Percentiles rank a stretch among this genome's conserved stretches.
phyloP scores from a whole-genome alignment of 352 stramenopile species.

The Thalassiosira ordinaria region DNA sequence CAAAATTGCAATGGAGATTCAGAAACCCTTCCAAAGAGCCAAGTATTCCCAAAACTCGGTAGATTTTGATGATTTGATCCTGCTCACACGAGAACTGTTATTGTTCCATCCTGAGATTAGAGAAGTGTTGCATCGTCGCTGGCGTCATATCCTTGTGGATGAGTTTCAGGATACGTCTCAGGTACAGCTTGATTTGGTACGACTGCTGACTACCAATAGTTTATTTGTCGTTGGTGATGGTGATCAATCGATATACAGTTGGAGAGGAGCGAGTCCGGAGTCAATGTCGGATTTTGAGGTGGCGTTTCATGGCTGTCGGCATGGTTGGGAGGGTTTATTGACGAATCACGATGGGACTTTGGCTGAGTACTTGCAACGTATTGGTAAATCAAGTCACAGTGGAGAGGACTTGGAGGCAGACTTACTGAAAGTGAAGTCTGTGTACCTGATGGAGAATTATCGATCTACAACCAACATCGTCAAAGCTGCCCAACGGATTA shows the following conservation, averaged over 20 bases:
- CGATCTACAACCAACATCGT: conserved; percentile 82
- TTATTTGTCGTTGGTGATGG: conserved; percentile 86
- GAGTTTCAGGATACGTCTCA: conserved; percentile 87
- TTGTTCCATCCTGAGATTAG: conserved; percentile 58
- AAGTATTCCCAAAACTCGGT: conserved; percentile 82
- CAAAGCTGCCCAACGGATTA: conserved; percentile 78
- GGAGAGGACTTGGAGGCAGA: not conserved
- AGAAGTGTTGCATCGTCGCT: conserved; percentile 63
- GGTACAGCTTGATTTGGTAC: conserved; percentile 84
- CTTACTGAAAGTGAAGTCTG: conserved; percentile 59
- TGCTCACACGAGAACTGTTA: conserved; percentile 80
- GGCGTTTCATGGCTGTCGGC: conserved; percentile 67
- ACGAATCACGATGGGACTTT: conserved; percentile 23
- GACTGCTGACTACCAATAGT: conserved; percentile 71
- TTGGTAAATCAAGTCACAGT: not conserved
- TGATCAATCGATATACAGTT: conserved; percentile 87
- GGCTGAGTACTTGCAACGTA: conserved; percentile 32
- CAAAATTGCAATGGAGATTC: conserved; percentile 66
- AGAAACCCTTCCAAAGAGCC: conserved; percentile 70
- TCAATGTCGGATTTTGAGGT: conserved; percentile 79
- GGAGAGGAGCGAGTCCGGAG: conserved; percentile 81
- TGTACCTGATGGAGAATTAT: conserved; percentile 85
- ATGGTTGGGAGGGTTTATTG: conserved; percentile 45
- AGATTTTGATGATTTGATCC: conserved; percentile 88
- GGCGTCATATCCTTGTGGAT: conserved; percentile 84